Evolutionary conservation across 2,329 filamentous ascomycete species (phyloP).

Genomic region (Paecilomyces sp.): DNA sequence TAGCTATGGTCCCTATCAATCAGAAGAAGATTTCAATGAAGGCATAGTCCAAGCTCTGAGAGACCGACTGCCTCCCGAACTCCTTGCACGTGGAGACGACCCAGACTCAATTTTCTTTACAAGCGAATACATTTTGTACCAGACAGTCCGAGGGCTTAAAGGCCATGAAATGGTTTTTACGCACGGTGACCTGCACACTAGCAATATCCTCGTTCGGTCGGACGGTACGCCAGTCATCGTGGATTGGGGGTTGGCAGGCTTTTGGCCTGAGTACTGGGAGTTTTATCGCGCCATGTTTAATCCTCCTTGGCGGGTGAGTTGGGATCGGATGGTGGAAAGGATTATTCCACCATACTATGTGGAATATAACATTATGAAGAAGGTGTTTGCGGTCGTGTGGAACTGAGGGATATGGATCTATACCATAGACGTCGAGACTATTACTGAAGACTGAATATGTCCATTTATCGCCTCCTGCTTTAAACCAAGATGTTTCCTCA

Average conservation of each 20-base stretch:
- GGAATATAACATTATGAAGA: constrained; percentile 8
- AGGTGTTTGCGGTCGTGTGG: constrained; percentile 5
- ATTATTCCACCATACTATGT: constrained; percentile 15
- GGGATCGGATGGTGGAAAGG: constrained; percentile 13
- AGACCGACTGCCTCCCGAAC: constrained; percentile 6
- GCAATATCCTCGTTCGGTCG: constrained; percentile 17
- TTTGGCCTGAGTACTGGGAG: constrained; percentile 19
- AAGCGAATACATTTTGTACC: constrained; percentile 9
- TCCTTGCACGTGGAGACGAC: constrained; percentile 3
- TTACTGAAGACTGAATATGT: no score
- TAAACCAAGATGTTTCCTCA: no score
- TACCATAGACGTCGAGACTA: neutral
- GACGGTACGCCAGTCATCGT: constrained; percentile 16
- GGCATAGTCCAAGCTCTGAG: constrained; percentile 9
- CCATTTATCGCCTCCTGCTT: no score
- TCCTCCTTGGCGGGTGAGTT: constrained; percentile 5
- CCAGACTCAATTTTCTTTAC: constrained; percentile 8
- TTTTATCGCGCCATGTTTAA: constrained; percentile 10
- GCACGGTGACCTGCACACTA: constrained; percentile 16
- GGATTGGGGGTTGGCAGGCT: constrained; percentile 19
- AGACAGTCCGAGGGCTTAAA: constrained; percentile 11
- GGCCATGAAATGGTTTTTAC: constrained; percentile 16
- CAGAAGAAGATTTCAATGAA: constrained; percentile 9
- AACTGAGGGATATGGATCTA: constrained; percentile 2
- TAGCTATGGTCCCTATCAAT: constrained; percentile 8